Conservation (phyloP, 768 basidiomycete genomes). For the Boletus huronensis region DNA sequence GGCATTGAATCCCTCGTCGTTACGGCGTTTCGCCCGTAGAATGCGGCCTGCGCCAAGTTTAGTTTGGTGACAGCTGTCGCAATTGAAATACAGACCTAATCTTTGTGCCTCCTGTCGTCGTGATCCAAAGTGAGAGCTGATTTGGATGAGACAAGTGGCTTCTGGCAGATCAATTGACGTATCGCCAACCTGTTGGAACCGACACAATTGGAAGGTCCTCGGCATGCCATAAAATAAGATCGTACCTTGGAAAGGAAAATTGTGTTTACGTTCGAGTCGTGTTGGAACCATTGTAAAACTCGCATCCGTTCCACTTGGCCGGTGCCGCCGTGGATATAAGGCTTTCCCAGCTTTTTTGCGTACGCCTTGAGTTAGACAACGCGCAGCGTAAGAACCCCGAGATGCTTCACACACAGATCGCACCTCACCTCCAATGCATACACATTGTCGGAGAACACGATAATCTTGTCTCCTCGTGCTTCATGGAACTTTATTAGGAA, state of each 20-base stretch:
- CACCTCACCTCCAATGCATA: conserved; percentile 85
- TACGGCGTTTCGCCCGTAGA: conserved; percentile 92
- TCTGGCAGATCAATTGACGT: conserved; percentile 99
- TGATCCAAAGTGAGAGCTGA: conserved; percentile 98
- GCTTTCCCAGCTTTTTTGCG: conserved; percentile 88
- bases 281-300: conserved; percentile 93
- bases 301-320: conserved; percentile 95
- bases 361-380: conserved; percentile 58
- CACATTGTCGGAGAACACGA: conserved; percentile 99
- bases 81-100: conserved; percentile 54
- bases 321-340: conserved; percentile 94
- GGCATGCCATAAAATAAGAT: conserved; percentile 7
- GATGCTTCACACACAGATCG: neutral
- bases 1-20: conserved; percentile 99
- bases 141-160: conserved; percentile 98
- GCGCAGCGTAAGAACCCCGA: conserved; percentile 2
- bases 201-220: conserved; percentile 14
- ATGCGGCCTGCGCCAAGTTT: conserved; percentile 68
- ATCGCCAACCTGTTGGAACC: conserved; percentile 74
- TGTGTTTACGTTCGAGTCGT: conserved; percentile 92
- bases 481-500: conserved; percentile 99
- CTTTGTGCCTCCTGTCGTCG: conserved; percentile 97
- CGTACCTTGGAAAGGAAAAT: conserved; percentile 95
- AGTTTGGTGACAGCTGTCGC: conserved; percentile 15
- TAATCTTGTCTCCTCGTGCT: conserved; percentile 96